Percentiles rank a stretch among this genome's conserved stretches.
phyloP scores from a whole-genome alignment of 192 early-diverging fungal species.

The Radiomyces spectabilis region DNA sequence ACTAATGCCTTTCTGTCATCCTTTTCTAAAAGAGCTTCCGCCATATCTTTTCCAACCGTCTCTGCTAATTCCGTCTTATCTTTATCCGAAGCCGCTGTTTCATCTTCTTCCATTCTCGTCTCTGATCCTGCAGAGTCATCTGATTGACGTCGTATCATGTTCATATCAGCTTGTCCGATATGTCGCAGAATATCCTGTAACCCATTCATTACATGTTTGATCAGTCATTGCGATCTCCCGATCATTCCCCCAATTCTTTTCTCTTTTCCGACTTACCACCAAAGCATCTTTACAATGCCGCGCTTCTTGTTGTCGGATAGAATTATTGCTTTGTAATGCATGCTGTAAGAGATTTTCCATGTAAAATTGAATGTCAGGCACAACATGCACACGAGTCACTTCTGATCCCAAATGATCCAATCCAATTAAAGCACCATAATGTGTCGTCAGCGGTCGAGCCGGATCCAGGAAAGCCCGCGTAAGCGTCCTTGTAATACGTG shows the following conservation, averaged over 20 bases:
- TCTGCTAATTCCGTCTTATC: conserved; percentile 2
- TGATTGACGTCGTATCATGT: not conserved
- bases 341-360: conserved; percentile 26
- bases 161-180: not conserved
- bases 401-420: conserved; percentile 69
- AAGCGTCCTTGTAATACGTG: conserved; percentile 84
- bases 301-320: conserved; percentile 26
- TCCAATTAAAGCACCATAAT: conserved; percentile 86
- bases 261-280: conserved; percentile 25
- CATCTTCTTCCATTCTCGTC: conserved; percentile 6
- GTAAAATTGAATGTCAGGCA: conserved; percentile 74
- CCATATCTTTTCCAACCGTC: conserved; percentile 1
- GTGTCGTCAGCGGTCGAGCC: conserved; percentile 69
- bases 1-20: not conserved
- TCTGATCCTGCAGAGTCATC: not conserved
- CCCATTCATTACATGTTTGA: not conserved
- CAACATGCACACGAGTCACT: conserved; percentile 65
- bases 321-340: conserved; percentile 14
- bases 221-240: no score
- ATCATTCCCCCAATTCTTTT: no score
- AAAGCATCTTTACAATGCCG: conserved; percentile 38
- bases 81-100: conserved; percentile 1
- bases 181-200: conserved; percentile 5
- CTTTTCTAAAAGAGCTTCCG: conserved; percentile 3
- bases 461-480: conserved; percentile 86